Evolutionary conservation across 352 stramenopile species (phyloP).

Genomic region (Pythium sp.): DNA sequence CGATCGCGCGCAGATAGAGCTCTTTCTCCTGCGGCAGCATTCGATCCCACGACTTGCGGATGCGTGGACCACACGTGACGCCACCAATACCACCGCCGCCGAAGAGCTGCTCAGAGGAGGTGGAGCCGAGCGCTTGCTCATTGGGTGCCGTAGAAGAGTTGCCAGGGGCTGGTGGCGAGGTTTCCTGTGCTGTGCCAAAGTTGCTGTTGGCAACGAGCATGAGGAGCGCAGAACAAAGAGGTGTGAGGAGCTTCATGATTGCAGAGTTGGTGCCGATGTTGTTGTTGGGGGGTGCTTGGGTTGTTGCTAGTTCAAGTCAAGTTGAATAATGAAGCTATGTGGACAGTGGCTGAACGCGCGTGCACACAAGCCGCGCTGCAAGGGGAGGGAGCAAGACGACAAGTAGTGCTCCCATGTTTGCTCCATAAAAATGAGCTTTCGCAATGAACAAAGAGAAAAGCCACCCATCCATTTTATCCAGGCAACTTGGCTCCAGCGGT

Average conservation of each 20-base stretch:
- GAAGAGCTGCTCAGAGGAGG: conserved; percentile 13
- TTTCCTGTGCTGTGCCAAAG: conserved; percentile 10
- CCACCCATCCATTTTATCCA: conserved; percentile 5
- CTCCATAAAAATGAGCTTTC: neutral
- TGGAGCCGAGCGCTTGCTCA: neutral
- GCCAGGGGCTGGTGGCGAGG: neutral
- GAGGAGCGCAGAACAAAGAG: neutral
- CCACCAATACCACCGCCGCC: neutral
- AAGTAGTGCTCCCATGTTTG: neutral
- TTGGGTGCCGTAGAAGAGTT: neutral
- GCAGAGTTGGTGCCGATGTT: neutral
- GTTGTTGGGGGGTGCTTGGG: neutral
- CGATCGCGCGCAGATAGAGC: conserved; percentile 72
- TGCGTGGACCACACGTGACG: conserved; percentile 50
- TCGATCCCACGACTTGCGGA: conserved; percentile 75
- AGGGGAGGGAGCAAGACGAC: neutral
- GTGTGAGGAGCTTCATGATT: conserved; percentile 14
- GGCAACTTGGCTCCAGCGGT: neutral
- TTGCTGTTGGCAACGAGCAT: neutral
- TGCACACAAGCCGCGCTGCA: neutral
- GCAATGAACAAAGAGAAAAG: neutral
- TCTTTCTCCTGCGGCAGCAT: conserved; percentile 60
- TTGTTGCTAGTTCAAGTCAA: conserved; percentile 3
- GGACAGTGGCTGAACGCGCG: neutral
- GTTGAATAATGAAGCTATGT: conserved; percentile 1